Percentiles rank a stretch among this genome's conserved stretches.
phyloP scores from a whole-genome alignment of 768 basidiomycete species.

The Boletellus sp. region DNA sequence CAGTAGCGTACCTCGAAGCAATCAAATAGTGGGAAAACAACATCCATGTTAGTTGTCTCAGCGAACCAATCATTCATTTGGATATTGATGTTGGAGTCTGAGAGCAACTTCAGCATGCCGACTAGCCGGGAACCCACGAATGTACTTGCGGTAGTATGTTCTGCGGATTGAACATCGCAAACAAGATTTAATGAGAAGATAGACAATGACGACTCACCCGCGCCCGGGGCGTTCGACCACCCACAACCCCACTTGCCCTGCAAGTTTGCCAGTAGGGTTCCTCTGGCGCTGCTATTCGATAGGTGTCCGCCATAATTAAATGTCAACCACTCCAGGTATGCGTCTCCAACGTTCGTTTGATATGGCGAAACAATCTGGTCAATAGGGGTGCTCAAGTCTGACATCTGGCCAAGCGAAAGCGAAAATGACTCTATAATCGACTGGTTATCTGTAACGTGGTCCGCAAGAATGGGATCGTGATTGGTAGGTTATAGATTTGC shows the following conservation, averaged over 20 bases:
- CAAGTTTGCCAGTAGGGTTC: slow-evolving; percentile 63
- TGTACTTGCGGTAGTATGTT: slow-evolving; percentile 44
- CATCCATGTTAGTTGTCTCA: slow-evolving; percentile 61
- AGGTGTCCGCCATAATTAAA: slow-evolving; percentile 75
- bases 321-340: slow-evolving; percentile 69
- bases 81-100: slow-evolving; percentile 75
- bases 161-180: not conserved
- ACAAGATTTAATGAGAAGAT: not conserved
- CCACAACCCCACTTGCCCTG: slow-evolving; percentile 73
- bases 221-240: slow-evolving; percentile 53
- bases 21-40: slow-evolving; percentile 56
- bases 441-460: slow-evolving; percentile 52
- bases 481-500: slow-evolving; percentile 15
- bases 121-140: not conserved
- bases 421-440: slow-evolving; percentile 46
- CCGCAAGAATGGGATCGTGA: slow-evolving; percentile 40
- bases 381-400: slow-evolving; percentile 51
- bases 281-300: slow-evolving; percentile 57
- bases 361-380: slow-evolving; percentile 55
- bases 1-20: slow-evolving; percentile 55
- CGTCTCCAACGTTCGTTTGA: slow-evolving; percentile 49
- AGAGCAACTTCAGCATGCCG: not conserved
- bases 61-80: slow-evolving; percentile 85
- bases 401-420: slow-evolving; percentile 56
- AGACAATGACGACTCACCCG: slow-evolving; percentile 39